Base-by-base conservation (phyloP, 164 flowering plant species). In the Amborella trichopoda region DNA sequence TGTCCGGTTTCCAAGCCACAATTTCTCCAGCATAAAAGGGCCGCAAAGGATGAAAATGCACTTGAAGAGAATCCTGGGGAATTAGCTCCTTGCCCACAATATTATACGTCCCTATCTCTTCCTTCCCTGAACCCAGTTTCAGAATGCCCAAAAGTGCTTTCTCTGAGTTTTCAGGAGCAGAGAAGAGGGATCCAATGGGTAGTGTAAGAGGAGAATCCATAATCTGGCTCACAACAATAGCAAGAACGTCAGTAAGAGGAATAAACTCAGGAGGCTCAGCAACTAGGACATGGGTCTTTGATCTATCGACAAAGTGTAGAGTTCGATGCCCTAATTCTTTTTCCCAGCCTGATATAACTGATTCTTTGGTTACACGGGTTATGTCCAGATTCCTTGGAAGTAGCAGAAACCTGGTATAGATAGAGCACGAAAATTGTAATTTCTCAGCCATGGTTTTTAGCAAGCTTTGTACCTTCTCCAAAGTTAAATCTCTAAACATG, bases 11-110 rank as follows among this genome's bases (percentile, higher is more conserved):
- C 95, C 95, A 91, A 44, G 99, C 99, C 55, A 91, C 85, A 63
- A 87, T 69, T 60, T 91, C 99, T 46, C 99, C 99, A 30, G 50
- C 57, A 57, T 87, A 91, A 57, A 87, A 91, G 13, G 99, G 99
- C 52, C 99, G 75, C 55, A 87, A 56, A 3, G 96, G 99, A 54
- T 83, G 96, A 67, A 91, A 68, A 53, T 91, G 99, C 56, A 91
- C 95, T 53, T 69, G 88, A 44, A 50, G 52, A 52, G 90, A 83
- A 74, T 91, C 96, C 48, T 84, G 90, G 21, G 94, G 74, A 44
- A 77, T 43, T 44, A 91, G 59, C 40, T 78, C 94, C 63, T 67
- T 80, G 46, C 99, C 99, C 9, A 81, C 37, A 45, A 76, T 65
- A 28, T 50, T 50, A 53, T 41, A 53, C 22, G 30, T 59, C 44